phyloP scores from a whole-genome alignment of 2,329 filamentous ascomycete species.

The Xylariaceae sp. region DNA sequence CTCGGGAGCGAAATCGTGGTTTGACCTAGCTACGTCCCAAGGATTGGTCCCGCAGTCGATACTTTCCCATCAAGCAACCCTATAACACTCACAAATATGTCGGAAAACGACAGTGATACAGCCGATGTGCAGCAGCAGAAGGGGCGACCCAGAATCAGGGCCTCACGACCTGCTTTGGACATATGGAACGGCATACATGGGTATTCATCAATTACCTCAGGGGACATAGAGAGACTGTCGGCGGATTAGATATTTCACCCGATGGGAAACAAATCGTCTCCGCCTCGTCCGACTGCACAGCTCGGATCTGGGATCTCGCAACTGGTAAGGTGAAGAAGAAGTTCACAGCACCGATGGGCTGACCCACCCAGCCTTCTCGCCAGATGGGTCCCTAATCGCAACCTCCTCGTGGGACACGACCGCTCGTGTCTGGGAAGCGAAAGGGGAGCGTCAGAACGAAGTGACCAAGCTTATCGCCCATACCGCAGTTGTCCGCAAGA shows the following conservation, averaged over 20 bases:
- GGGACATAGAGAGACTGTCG: not conserved
- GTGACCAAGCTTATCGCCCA: not conserved
- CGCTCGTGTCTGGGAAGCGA: constrained; percentile 2
- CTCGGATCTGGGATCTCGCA: not conserved
- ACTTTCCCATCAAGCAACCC: not conserved
- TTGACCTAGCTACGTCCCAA: not conserved
- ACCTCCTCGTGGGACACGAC: not conserved
- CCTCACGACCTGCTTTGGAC: not conserved
- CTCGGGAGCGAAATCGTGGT: not conserved
- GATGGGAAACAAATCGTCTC: not conserved
- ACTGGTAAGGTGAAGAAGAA: not conserved
- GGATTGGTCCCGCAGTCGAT: not conserved
- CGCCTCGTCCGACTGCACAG: not conserved
- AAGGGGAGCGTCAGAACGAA: not conserved
- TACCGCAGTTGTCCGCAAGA: not conserved
- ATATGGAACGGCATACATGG: not conserved
- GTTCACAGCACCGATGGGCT: not conserved
- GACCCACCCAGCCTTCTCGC: not conserved
- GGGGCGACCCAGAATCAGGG: not conserved
- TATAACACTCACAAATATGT: not conserved
- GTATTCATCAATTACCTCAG: not conserved
- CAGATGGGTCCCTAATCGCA: not conserved
- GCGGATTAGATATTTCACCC: not conserved
- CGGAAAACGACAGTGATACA: not conserved
- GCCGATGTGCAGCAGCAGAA: not conserved